Evolutionary conservation across 2,329 filamentous ascomycete genomes (phyloP), one percentile per base, ranked within the genome.

Genomic region (Xylariaceae sp.): DNA sequence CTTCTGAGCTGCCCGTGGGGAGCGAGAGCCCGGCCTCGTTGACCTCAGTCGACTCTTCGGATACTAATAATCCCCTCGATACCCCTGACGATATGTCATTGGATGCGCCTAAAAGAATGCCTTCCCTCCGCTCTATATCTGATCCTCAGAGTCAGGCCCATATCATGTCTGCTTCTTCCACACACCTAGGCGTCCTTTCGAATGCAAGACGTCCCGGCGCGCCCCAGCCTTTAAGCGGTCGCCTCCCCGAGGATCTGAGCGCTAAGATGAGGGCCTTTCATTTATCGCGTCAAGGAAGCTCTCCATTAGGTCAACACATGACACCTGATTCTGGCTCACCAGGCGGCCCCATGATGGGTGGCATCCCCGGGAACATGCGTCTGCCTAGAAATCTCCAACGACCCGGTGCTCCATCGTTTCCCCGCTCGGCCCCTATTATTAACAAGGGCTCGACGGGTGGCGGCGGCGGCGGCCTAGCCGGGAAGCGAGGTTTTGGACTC

Each of bases 141-240:
- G 81, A 85, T 48, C 74, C 84, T 26, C 73, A 76, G 60, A 75
- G 73, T 52, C 67, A 74, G 32, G 71, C 72, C 29, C 70, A 73
- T 34, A 60, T 59, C 54, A 91, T 95, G 83, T 89, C 83, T 53
- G 74, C 87, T 5, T 91, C 85, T n/a, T 96, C 91, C n/a, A 94
- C 87, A 31, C 85, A 89, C 41, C 76, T 91, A 3, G 90, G 90
- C 41, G 81, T 88, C 55, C 75, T 96, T 65, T 90, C 86, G 70
- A 81, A 74, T 61, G 83, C 80, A 3, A 75, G 83, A 55, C 76
- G 80, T 47, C 83, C 81, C 2, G 67, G 72, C 26, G 72, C 72
- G 8, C 66, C 74, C 1, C 68, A 68, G 42, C 70, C 74, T 53
- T 73, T 74, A 6, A 69, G 67, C 39, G 73, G 73, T 43, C 68